These are phyloP conservation scores for Helenozyma baotianmanensis DNA, from an alignment of 805 yeast genomes.

Conservation along the genomic window DNA sequence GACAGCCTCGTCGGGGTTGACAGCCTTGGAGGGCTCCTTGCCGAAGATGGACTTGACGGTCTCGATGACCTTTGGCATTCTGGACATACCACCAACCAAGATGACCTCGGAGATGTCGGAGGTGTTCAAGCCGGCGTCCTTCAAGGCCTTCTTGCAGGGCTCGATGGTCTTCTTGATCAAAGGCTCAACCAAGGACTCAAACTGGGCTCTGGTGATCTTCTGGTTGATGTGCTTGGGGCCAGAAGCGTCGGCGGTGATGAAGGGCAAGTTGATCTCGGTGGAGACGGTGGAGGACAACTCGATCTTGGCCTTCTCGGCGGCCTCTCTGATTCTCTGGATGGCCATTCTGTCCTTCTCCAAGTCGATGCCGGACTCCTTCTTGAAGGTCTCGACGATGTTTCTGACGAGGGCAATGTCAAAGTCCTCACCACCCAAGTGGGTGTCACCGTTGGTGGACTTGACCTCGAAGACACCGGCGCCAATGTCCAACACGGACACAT, in stretches of 20 bases:
- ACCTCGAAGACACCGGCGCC: slow-evolving; percentile 98
- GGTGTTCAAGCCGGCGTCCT: slow-evolving; percentile 68
- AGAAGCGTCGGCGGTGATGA: slow-evolving; percentile 81
- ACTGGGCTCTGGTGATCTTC: slow-evolving; percentile 62
- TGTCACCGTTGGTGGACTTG: slow-evolving; percentile 95
- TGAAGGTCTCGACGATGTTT: slow-evolving; percentile 74
- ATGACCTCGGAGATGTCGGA: slow-evolving; percentile 74
- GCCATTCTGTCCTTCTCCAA: slow-evolving; percentile 38
- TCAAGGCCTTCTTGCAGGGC: slow-evolving; percentile 77
- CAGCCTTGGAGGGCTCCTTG: slow-evolving; percentile 83
- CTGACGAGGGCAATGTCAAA: slow-evolving; percentile 85
- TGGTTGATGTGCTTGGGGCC: slow-evolving; percentile 78
- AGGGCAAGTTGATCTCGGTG: slow-evolving; percentile 77
- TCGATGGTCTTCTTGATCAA: slow-evolving; percentile 68
- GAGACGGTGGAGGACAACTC: slow-evolving; percentile 71
- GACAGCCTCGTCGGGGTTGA: slow-evolving; percentile 93
- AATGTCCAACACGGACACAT: slow-evolving; percentile 92
- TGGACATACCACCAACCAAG: slow-evolving; percentile 86
- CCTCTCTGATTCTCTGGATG: slow-evolving; percentile 68
- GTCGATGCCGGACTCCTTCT: slow-evolving; percentile 67
- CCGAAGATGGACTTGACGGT: slow-evolving; percentile 74
- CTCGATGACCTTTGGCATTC: slow-evolving; percentile 84
- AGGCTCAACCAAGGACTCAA: slow-evolving; percentile 62
- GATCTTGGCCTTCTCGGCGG: slow-evolving; percentile 82
- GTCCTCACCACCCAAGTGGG: slow-evolving; percentile 92